Conservation (phyloP, 306 rosid species). For the Medicago arabica region DNA sequence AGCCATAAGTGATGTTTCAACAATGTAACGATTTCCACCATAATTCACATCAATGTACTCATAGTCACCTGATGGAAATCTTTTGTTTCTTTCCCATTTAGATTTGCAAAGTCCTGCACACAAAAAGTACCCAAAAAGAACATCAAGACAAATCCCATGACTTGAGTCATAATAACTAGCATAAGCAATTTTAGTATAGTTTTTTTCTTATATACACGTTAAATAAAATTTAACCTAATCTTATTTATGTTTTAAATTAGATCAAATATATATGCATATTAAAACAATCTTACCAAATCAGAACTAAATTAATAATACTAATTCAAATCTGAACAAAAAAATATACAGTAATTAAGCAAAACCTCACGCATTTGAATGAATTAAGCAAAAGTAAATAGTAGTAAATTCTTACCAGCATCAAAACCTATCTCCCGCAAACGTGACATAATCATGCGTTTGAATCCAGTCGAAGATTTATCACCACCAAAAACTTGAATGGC, state of each 20-base stretch:
- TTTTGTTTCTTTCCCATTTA: no score
- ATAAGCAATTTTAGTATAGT: no score
- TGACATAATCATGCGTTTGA: constrained; percentile 73
- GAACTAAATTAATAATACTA: no score
- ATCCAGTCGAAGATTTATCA: constrained; percentile 43
- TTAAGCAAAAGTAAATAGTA: neutral
- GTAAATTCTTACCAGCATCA: constrained; percentile 66
- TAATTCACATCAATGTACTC: constrained; percentile 73
- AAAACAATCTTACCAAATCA: neutral
- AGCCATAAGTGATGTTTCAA: constrained; percentile 56
- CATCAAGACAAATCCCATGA: neutral
- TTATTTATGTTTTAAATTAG: no score
- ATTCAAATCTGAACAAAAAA: no score
- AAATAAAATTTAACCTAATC: no score
- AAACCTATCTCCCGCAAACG: constrained; percentile 68
- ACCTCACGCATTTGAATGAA: neutral
- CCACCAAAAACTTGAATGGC: constrained; percentile 35
- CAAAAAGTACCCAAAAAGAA: constrained; percentile 1
- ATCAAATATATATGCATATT: no score
- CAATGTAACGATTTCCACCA: constrained; percentile 63
- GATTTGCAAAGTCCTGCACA: no score
- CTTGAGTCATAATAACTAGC: neutral
- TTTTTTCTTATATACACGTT: no score
- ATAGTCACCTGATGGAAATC: constrained; percentile 62
- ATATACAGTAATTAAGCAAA: neutral